phyloP scores from a whole-genome alignment of 768 basidiomycete species.

The Saitozyma sp. region DNA sequence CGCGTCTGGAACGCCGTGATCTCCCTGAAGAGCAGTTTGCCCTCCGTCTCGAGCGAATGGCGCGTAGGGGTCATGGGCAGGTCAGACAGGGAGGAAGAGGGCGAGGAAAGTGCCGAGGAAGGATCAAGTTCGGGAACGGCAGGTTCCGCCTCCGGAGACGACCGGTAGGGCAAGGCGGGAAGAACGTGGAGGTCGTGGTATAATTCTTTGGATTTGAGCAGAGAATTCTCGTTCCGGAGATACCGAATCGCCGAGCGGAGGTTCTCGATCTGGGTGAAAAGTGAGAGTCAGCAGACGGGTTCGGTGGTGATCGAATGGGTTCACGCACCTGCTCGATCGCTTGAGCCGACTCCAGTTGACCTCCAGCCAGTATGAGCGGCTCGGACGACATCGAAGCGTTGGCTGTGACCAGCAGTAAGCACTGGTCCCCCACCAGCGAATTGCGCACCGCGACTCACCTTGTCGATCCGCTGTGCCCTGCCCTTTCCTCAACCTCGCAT shows the following conservation, averaged over 20 bases:
- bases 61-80: conserved; percentile 23
- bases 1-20: conserved; percentile 81
- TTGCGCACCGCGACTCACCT: conserved; percentile 56
- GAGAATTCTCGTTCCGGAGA: conserved; percentile 89
- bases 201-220: conserved; percentile 88
- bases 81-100: conserved; percentile 15
- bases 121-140: conserved; percentile 52
- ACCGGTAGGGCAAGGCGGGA: conserved; percentile 60
- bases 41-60: conserved; percentile 72
- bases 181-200: conserved; percentile 77
- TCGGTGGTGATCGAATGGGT: neutral
- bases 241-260: conserved; percentile 88
- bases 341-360: conserved; percentile 81
- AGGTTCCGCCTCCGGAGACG: conserved; percentile 46
- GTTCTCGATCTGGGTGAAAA: conserved; percentile 70
- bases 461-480: conserved; percentile 61
- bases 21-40: conserved; percentile 82
- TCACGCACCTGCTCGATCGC: conserved; percentile 75
- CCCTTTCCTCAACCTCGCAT: conserved; percentile 68
- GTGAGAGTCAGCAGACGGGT: neutral
- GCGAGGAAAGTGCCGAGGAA: conserved; percentile 67
- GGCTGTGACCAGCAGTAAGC: conserved; percentile 60
- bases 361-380: conserved; percentile 37
- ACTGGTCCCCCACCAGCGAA: neutral
- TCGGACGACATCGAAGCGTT: conserved; percentile 55